Percentiles rank a stretch among this genome's conserved stretches.
Evolutionary conservation across 2,329 filamentous ascomycete genomes (phyloP).

Genomic region (Alternaria solani): DNA sequence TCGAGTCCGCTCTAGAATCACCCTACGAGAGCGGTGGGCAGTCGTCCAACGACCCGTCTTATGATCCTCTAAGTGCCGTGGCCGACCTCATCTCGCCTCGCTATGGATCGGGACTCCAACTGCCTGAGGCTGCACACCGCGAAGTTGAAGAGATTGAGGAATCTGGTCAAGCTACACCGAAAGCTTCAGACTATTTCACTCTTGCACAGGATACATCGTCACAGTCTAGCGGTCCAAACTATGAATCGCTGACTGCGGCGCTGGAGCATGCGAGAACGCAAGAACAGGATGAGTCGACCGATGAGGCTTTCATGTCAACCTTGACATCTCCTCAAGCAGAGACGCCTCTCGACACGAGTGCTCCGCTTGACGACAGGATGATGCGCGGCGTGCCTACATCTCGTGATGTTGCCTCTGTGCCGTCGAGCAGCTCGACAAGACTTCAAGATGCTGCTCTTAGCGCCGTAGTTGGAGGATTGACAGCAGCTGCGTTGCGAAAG

Average conservation of each 20-base stretch:
- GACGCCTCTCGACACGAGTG: conserved; percentile 34
- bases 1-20: conserved; percentile 55
- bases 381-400: conserved; percentile 25
- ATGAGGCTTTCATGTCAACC: conserved; percentile 16
- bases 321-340: conserved; percentile 16
- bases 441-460: conserved; percentile 43
- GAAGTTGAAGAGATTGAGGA: conserved; percentile 60
- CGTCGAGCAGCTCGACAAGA: conserved; percentile 31
- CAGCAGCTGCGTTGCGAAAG: conserved; percentile 26
- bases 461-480: conserved; percentile 36
- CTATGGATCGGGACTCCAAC: conserved; percentile 25
- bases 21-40: conserved; percentile 40
- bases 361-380: conserved; percentile 35
- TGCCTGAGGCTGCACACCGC: conserved; percentile 35
- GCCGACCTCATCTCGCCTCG: conserved; percentile 29
- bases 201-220: conserved; percentile 13
- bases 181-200: conserved; percentile 61
- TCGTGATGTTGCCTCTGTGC: conserved; percentile 25
- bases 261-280: conserved; percentile 28
- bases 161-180: conserved; percentile 74
- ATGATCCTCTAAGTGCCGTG: conserved; percentile 29
- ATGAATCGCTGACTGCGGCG: conserved; percentile 36
- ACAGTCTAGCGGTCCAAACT: conserved; percentile 22
- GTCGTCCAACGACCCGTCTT: conserved; percentile 31
- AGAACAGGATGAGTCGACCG: conserved; percentile 21